Percentiles rank a stretch among this genome's conserved stretches.
Conservation (phyloP, 2,329 filamentous ascomycete species). For the Magnaporthiopsis poae region DNA sequence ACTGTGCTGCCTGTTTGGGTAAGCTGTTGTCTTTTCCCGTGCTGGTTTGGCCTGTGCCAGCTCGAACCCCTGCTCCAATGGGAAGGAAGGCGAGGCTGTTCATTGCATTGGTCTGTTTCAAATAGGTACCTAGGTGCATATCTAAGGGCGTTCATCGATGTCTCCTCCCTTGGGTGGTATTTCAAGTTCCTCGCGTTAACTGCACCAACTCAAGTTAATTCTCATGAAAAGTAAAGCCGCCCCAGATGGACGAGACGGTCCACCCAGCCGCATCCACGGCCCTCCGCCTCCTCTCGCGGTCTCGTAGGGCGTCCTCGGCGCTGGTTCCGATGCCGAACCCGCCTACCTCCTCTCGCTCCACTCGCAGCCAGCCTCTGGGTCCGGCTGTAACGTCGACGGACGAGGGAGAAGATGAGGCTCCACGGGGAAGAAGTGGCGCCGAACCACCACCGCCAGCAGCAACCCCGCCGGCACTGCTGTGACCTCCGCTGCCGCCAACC, state of each 20-base stretch:
- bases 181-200: no score
- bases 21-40: no score
- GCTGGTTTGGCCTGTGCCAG: background rate
- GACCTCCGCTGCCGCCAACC: constrained; percentile 28
- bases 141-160: no score
- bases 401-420: constrained; percentile 19
- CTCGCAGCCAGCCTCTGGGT: constrained; percentile 43
- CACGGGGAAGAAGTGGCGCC: background rate
- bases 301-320: constrained; percentile 34
- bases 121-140: no score
- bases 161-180: background rate
- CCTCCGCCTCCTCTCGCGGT: constrained; percentile 28
- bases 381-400: constrained; percentile 25
- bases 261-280: constrained; percentile 35
- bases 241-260: constrained; percentile 40
- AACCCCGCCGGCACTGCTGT: constrained; percentile 16
- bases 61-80: background rate
- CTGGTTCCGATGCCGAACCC: constrained; percentile 30
- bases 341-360: constrained; percentile 33
- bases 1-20: background rate
- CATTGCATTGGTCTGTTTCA: background rate
- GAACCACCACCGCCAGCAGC: constrained; percentile 9
- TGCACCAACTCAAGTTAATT: background rate
- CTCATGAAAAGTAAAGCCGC: constrained; percentile 31
- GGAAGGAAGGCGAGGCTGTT: background rate